Conservation (phyloP, 192 early-diverging fungal species). For the Chytriomyces hyalinus region DNA sequence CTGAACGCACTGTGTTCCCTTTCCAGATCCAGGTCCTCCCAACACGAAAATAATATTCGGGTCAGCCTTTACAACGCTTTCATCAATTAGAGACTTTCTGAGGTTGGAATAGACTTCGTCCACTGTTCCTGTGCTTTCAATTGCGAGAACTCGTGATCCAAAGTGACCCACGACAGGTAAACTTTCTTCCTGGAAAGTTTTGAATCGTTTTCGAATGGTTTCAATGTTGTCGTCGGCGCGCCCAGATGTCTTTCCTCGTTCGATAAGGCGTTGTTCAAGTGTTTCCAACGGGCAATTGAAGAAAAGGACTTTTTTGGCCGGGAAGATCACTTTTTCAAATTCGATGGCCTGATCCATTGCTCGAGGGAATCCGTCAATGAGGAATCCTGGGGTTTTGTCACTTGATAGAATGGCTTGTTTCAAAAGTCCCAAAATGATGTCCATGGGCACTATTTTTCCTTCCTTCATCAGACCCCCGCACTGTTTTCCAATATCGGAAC, state of each 20-base stretch:
- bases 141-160: slow-evolving; percentile 31
- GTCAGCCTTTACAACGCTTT: neutral
- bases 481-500: slow-evolving; percentile 60
- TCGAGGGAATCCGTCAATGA: slow-evolving; percentile 63
- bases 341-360: slow-evolving; percentile 52
- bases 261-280: slow-evolving; percentile 57
- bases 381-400: slow-evolving; percentile 38
- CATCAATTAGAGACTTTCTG: neutral
- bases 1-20: slow-evolving; percentile 67
- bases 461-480: slow-evolving; percentile 82
- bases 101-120: slow-evolving; percentile 20
- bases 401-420: slow-evolving; percentile 34
- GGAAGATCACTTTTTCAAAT: slow-evolving; percentile 43
- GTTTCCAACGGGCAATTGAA: slow-evolving; percentile 57
- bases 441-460: slow-evolving; percentile 81
- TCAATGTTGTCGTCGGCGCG: slow-evolving; percentile 61
- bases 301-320: slow-evolving; percentile 32
- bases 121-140: slow-evolving; percentile 34
- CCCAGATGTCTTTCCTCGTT: slow-evolving; percentile 58
- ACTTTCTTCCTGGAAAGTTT: slow-evolving; percentile 53
- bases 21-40: slow-evolving; percentile 57
- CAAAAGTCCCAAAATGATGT: slow-evolving; percentile 42
- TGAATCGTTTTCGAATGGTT: slow-evolving; percentile 58
- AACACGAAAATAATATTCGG: slow-evolving; percentile 58
- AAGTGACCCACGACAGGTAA: slow-evolving; percentile 59